Base-by-base conservation (phyloP, 768 basidiomycete genomes). In the Podaxis rugospora region DNA sequence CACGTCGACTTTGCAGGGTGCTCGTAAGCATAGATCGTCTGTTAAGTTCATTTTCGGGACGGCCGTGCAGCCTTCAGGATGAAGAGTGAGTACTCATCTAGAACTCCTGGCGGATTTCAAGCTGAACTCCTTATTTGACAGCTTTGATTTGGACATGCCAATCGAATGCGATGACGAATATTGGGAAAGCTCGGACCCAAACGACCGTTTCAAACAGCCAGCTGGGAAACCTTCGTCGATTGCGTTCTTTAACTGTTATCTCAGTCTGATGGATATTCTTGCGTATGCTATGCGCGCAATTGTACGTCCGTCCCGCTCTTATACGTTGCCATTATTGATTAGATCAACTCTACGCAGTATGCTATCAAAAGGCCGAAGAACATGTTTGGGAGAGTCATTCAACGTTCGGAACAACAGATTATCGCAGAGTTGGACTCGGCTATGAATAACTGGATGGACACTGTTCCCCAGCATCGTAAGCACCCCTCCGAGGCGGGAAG, bases 361-460 rank as follows among this genome's bases (percentile, higher is more conserved):
- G 82, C 89, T 11, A 85, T 87, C 66, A 90, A 86, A 68, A 85
- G 83, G 66, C 80, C 82, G 1, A 82, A 82, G 62, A 71, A 78
- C 23, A 66, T 78, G 3, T 72, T 83, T 23, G 81, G 81, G 40
- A 78, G 79, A 50, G 75, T 75, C 18, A 77, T 79, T 0, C 57
- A 74, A 65, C 61, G 82, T 47, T 85, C 85, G 72, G 86, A 88
- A 57, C 80, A 87, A 57, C 80, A 82, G 40, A 79, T 86, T 21
- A 84, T 93, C 4, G 81, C 83, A 6, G 88, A 90, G 59, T 76
- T 93, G 3, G 91, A 93, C 72, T 86, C 87, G 3, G 83, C 84
- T 2, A 73, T 93, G 67, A 91, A 92, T 65, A 80, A 82, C n/a
- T 93, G 91, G 91, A 80, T 88, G 52, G 86, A 89, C 57, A 77